Percentiles rank a stretch among this genome's conserved stretches.
phyloP scores from a whole-genome alignment of 768 basidiomycete species.

The Daedaleopsis sinensis region DNA sequence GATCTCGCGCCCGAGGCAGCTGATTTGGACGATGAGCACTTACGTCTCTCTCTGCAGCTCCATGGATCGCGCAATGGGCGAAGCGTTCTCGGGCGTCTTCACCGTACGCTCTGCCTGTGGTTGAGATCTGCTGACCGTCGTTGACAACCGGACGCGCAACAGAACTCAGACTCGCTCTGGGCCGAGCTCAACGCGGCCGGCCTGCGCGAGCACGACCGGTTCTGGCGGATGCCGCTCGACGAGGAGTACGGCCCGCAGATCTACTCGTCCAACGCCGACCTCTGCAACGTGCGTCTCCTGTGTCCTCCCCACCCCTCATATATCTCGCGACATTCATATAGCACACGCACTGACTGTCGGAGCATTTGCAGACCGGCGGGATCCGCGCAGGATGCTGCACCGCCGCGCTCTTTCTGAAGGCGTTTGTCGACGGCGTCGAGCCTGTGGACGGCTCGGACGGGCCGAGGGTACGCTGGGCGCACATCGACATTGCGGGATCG shows the following conservation, averaged over 20 bases:
- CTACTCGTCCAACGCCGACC: slow-evolving; percentile 62
- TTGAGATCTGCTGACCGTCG: not conserved
- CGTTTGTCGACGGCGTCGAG: slow-evolving; percentile 78
- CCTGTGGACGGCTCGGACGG: slow-evolving; percentile 53
- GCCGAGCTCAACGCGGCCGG: slow-evolving; percentile 66
- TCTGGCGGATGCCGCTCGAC: not conserved
- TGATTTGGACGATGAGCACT: not conserved
- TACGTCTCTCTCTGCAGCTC: slow-evolving; percentile 46
- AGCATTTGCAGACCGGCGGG: slow-evolving; percentile 62
- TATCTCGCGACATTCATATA: not conserved
- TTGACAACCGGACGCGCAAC: not conserved
- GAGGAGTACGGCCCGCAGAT: slow-evolving; percentile 81
- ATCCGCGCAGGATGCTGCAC: slow-evolving; percentile 72
- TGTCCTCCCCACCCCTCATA: not conserved
- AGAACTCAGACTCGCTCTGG: slow-evolving; percentile 83
- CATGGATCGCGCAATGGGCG: slow-evolving; percentile 71
- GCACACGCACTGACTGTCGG: not conserved
- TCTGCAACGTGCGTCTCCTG: not conserved
- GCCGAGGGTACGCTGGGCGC: slow-evolving; percentile 76
- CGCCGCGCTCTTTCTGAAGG: slow-evolving; percentile 85
- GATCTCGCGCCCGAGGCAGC: not conserved
- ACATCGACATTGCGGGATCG: slow-evolving; percentile 80
- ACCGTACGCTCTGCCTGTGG: slow-evolving; percentile 44
- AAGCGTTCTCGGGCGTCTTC: slow-evolving; percentile 77
- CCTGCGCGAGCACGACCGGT: slow-evolving; percentile 69